Base-by-base conservation (phyloP, 495 filamentous ascomycete genomes). In the Thozetella sp. region DNA sequence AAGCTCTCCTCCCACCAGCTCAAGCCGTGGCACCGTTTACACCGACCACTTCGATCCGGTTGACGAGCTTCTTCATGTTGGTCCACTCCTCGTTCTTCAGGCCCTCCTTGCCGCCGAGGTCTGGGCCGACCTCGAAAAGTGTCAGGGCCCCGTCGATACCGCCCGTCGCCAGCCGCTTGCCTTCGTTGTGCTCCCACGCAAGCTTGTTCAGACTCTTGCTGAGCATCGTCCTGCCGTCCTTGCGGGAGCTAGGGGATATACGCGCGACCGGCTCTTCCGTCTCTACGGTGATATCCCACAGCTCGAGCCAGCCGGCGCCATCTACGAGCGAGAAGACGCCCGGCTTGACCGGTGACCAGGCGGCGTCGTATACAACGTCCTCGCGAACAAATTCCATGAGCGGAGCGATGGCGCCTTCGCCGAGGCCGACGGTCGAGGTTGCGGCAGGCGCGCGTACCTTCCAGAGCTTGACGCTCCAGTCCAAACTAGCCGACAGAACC, bases 401-500 rank as follows among this genome's bases (percentile, higher is more conserved):
- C 0, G 96, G 96, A 1, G 84, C 72, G 19, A 92, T 82, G 23
- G 79, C 72, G 13, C 71, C 60, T 40, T 80, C 76, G n/a, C 64
- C 71, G 0, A 63, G 62, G 72, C 76, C 17, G 11, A 80, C 73
- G 25, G 80, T 76, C 25, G 83, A 82, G 0, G 84, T 88, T 6
- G 87, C 87, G 0, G 87, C 88, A 9, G 91, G 88, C 2, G 95
- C 88, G 2, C 91, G 86, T 20, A 94, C 89, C 72, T 93, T 94
- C 95, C 95, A 99, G 23, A 99, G 80, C 74, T 96, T 97, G 58
- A 97, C 93, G 66, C 88, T 93, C 95, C 95, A 99, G 78, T 99
- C 95, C 13, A 98, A 78, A 46, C 88, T 90, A 13, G 89, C 87
- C 22, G 88, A 91, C 27, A 99, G 82, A 48, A 98, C 90, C 2